Conservation (phyloP, 2,329 filamentous ascomycete species). For the Thelonectria discophora region DNA sequence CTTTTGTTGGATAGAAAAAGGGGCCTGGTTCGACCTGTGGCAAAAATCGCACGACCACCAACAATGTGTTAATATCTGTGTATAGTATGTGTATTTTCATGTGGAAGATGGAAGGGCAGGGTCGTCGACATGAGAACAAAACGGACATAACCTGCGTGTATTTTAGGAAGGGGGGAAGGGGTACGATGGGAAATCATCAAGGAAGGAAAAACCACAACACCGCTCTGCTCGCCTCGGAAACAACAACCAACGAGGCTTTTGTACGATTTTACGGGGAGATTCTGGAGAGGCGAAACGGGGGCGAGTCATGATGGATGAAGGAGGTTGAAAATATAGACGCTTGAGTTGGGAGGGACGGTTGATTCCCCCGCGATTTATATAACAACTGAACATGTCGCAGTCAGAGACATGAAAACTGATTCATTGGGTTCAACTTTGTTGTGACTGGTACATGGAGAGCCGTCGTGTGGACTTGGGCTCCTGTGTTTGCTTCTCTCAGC, state of each 20-base stretch:
- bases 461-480: no score
- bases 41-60: slow-evolving; percentile 26
- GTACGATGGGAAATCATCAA: slow-evolving; percentile 39
- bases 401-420: background rate
- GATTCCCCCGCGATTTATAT: slow-evolving; percentile 25
- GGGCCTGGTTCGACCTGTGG: slow-evolving; percentile 24
- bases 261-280: slow-evolving; percentile 40
- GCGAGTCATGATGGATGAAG: slow-evolving; percentile 30
- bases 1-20: slow-evolving; percentile 38
- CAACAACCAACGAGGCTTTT: slow-evolving; percentile 37
- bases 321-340: slow-evolving; percentile 15
- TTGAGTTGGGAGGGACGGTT: slow-evolving; percentile 26
- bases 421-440: no score
- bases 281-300: slow-evolving; percentile 29
- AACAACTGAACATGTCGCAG: slow-evolving; percentile 13
- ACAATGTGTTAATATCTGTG: slow-evolving; percentile 47
- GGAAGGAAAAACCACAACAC: slow-evolving; percentile 38
- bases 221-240: slow-evolving; percentile 45
- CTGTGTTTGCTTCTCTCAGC: no score
- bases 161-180: slow-evolving; percentile 32
- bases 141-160: slow-evolving; percentile 24
- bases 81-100: slow-evolving; percentile 45
- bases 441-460: no score
- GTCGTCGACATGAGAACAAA: slow-evolving; percentile 37
- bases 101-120: slow-evolving; percentile 36